Evolutionary conservation across 169 alveolate species (phyloP), one percentile per base, ranked within the genome.

Genomic region (Plasmodium gonderi): DNA sequence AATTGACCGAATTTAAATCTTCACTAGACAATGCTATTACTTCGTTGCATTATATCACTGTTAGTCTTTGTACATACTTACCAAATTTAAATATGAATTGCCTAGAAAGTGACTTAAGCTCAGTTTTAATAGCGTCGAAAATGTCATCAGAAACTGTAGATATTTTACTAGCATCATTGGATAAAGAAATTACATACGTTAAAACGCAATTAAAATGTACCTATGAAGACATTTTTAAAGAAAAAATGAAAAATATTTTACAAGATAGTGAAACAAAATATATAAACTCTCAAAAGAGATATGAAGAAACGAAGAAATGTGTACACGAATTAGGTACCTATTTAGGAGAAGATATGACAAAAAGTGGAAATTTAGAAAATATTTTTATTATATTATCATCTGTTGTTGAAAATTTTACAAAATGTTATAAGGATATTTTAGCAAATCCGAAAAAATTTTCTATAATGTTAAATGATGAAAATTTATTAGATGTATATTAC

Each of bases 1-100:
- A 94, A 65, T 95, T 96, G n/a, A 90, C 93, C 49, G 97, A 96
- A 91, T 75, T 96, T 69, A 96, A 96, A 85, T 91, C 97, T 23
- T 90, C 94, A 2, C 47, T 94, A 44, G 97, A 94, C 85, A 93
- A 90, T 87, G 6, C 83, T 47, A 90, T 96, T 72, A 93, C 96
- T 26, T 95, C 97, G n/a, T 92, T 96, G 78, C 97, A 96, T 91
- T 96, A 95, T 77, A 94, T 96, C 68, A 75, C 95, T 78, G 96
- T 93, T 36, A 94, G 85, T 79, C 69, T 96, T 54, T 79, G 91
- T 92, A 95, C 94, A 76, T 93, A 92, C 45, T 82, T 91, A 38
- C 95, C 95, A 33, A 54, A 87, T 65, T 60, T 83, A 78, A 91
- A 77, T 91, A 82, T 94, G 91, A 49, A 83, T 31, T 54, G 17